These are phyloP conservation scores for Dryas integrifolia DNA, from an alignment of 331 rosid species.

Conservation along the genomic window DNA sequence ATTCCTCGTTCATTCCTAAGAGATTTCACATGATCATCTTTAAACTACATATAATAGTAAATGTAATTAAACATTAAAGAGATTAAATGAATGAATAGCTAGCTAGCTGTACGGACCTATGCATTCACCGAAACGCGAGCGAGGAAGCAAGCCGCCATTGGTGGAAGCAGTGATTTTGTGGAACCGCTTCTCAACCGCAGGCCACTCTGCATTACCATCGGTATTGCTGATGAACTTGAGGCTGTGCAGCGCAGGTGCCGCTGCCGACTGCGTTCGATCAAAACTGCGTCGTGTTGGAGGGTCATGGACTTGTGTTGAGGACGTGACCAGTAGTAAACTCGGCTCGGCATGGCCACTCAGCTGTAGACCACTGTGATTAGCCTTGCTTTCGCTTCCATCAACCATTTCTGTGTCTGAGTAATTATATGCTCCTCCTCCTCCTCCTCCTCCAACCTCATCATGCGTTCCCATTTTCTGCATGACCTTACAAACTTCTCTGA, in stretches of 20 bases:
- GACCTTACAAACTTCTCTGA: background rate
- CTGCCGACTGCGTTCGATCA: slow-evolving; percentile 53
- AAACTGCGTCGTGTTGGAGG: slow-evolving; percentile 22
- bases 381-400: background rate
- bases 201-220: slow-evolving; percentile 53
- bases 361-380: background rate
- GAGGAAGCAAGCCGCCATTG: slow-evolving; percentile 53
- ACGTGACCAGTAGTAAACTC: slow-evolving; percentile 33
- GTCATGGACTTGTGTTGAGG: slow-evolving; percentile 33
- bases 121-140: slow-evolving; percentile 52
- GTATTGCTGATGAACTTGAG: slow-evolving; percentile 60
- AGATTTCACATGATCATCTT: background rate
- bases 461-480: background rate
- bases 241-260: slow-evolving; percentile 52
- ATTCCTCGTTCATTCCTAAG: slow-evolving; percentile 57
- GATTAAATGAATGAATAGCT: background rate
- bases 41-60: no score
- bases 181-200: slow-evolving; percentile 48
- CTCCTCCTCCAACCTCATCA: slow-evolving; percentile 1
- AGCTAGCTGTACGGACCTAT: slow-evolving; percentile 38
- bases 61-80: background rate
- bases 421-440: background rate
- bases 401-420: background rate
- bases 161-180: slow-evolving; percentile 42
- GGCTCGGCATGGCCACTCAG: slow-evolving; percentile 22